A percentile compares a stretch with the other conserved stretches of the same genome.
phyloP scores from a whole-genome alignment of 306 rosid species.

The Trichosanthes truncata region DNA sequence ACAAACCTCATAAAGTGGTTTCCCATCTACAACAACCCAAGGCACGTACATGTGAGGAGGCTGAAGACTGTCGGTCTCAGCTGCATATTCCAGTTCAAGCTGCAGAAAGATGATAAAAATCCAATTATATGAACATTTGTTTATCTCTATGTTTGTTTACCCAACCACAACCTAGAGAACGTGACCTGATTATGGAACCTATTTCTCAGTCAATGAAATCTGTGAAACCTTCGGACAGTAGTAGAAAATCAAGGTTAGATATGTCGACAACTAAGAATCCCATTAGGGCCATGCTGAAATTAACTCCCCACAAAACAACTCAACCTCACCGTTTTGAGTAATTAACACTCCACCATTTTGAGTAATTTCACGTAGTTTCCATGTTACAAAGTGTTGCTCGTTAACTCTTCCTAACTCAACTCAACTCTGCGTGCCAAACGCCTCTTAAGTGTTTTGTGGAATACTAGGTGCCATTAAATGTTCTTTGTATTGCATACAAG shows the following conservation, averaged over 20 bases:
- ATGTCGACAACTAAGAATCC: not conserved
- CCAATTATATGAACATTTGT: not conserved
- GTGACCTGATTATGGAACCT: not conserved
- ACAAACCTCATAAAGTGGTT: conserved; percentile 79
- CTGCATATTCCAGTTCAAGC: conserved; percentile 69
- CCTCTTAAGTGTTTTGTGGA: too few relatives aligned
- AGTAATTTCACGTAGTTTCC: too few relatives aligned
- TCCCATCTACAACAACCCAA: conserved; percentile 86
- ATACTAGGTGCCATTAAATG: not conserved
- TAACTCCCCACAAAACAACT: too few relatives aligned
- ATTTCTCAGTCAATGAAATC: not conserved
- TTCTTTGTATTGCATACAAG: not conserved
- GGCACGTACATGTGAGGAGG: conserved; percentile 88
- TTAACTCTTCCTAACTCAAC: too few relatives aligned
- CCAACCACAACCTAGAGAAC: not conserved
- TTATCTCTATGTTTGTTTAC: not conserved
- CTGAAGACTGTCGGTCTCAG: conserved; percentile 54
- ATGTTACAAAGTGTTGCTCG: too few relatives aligned
- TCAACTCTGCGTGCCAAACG: too few relatives aligned
- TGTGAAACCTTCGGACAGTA: not conserved
- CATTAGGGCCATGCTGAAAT: too few relatives aligned
- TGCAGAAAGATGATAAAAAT: conserved; percentile 25
- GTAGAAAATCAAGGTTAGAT: not conserved
- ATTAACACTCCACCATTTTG: too few relatives aligned
- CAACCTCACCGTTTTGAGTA: too few relatives aligned